Percentiles rank a stretch among this genome's conserved stretches.
Evolutionary conservation across 192 early-diverging fungal species (phyloP).

Genomic region (Backusella tarrabulga): DNA sequence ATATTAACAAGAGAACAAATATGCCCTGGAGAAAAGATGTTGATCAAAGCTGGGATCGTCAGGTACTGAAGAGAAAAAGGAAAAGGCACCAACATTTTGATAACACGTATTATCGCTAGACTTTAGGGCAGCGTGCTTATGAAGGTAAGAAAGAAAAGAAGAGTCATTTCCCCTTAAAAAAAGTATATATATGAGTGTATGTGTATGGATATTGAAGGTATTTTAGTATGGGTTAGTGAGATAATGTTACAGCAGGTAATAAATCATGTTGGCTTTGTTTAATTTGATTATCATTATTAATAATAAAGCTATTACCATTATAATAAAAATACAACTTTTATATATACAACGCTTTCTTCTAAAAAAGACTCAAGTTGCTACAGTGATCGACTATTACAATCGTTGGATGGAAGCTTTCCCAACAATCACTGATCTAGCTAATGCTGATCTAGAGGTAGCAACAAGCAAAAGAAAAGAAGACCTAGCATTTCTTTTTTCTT

Average conservation of each 20-base stretch:
- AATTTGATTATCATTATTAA: background rate
- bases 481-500: too few species aligned
- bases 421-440: constrained; percentile 64
- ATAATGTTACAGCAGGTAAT: constrained; percentile 77
- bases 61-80: constrained; percentile 13
- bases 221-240: constrained; percentile 74
- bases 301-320: background rate
- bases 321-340: background rate
- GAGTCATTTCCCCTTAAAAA: background rate
- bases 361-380: constrained; percentile 65
- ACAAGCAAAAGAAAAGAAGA: too few species aligned
- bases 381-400: constrained; percentile 66
- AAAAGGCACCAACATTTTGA: background rate
- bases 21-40: constrained; percentile 64
- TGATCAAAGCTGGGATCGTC: constrained; percentile 13
- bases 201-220: background rate
- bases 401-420: constrained; percentile 73
- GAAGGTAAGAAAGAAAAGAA: constrained; percentile 33
- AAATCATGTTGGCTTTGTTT: background rate
- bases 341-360: background rate
- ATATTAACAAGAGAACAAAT: constrained; percentile 49
- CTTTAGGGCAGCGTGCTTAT: constrained; percentile 42
- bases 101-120: constrained; percentile 4
- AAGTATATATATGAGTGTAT: too few species aligned
- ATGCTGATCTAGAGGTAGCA: constrained; percentile 54